These are phyloP conservation scores for Stachybotrys elegans DNA, from an alignment of 2,329 filamentous ascomycete genomes.

Conservation along the genomic window DNA sequence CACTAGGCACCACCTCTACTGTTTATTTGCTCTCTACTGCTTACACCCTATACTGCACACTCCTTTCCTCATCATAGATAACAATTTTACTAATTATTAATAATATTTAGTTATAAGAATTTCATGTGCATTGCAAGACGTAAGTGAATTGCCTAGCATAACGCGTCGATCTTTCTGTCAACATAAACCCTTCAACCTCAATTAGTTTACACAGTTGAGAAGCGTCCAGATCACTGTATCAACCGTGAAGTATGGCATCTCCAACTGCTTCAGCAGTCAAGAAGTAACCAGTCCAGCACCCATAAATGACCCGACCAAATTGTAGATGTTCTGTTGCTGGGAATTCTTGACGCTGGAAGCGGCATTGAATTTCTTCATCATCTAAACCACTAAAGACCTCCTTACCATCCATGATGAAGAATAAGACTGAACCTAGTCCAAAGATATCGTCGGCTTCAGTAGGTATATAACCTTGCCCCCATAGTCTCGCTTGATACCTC, in stretches of 20 bases:
- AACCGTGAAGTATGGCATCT: slow-evolving; percentile 10
- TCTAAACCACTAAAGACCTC: background rate
- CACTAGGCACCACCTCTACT: too few species aligned
- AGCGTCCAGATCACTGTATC: too few species aligned
- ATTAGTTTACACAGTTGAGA: too few species aligned
- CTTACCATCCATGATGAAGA: background rate
- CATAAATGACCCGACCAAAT: background rate
- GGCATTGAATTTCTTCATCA: background rate
- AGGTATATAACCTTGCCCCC: background rate
- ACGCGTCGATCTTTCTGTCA: too few species aligned
- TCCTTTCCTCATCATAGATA: too few species aligned
- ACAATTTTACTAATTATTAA: too few species aligned
- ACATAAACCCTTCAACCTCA: too few species aligned
- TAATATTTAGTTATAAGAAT: too few species aligned
- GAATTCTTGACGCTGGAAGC: background rate
- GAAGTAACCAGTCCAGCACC: background rate
- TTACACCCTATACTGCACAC: too few species aligned
- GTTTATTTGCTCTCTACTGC: too few species aligned
- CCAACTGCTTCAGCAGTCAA: background rate
- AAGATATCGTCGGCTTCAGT: background rate
- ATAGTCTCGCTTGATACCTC: background rate
- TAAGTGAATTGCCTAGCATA: too few species aligned
- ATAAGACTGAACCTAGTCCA: background rate
- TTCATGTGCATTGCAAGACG: too few species aligned
- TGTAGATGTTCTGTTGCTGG: background rate